Evolutionary conservation across 805 yeast species (phyloP).

Genomic region (Hanseniaspora vineae): DNA sequence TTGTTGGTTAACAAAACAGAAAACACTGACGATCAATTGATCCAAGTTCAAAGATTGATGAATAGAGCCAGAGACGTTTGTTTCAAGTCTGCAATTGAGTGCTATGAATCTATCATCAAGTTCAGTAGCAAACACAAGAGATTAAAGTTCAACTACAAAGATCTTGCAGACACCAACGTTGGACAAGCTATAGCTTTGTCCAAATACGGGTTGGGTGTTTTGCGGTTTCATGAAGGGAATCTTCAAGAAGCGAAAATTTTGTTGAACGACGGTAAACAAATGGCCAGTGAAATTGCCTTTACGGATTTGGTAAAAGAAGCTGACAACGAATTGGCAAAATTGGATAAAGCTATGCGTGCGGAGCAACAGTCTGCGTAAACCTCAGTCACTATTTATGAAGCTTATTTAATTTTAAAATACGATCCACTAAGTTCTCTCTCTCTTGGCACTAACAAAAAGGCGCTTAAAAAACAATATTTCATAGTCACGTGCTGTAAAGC

Average conservation of each 20-base stretch:
- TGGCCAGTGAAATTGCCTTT: constrained; percentile 58
- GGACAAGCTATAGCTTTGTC: constrained; percentile 67
- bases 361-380: neutral
- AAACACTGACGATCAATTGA: constrained; percentile 5
- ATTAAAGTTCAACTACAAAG: constrained; percentile 19
- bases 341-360: constrained; percentile 21
- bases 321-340: constrained; percentile 50
- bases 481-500: too few relatives aligned
- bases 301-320: constrained; percentile 49
- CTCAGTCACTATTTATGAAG: too few relatives aligned
- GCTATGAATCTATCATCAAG: constrained; percentile 32
- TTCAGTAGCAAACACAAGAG: constrained; percentile 24
- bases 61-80: constrained; percentile 20
- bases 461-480: too few relatives aligned
- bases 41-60: constrained; percentile 12
- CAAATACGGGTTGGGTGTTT: constrained; percentile 76
- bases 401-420: too few relatives aligned
- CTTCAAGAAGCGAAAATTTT: constrained; percentile 44
- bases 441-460: too few relatives aligned
- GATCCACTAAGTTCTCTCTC: too few relatives aligned
- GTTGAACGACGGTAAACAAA: constrained; percentile 53
- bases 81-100: constrained; percentile 23
- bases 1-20: constrained; percentile 14
- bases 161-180: constrained; percentile 29
- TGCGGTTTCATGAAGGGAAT: constrained; percentile 45